These are phyloP conservation scores for Malus sieversii DNA, from an alignment of 306 rosid species.

Conservation along the genomic window DNA sequence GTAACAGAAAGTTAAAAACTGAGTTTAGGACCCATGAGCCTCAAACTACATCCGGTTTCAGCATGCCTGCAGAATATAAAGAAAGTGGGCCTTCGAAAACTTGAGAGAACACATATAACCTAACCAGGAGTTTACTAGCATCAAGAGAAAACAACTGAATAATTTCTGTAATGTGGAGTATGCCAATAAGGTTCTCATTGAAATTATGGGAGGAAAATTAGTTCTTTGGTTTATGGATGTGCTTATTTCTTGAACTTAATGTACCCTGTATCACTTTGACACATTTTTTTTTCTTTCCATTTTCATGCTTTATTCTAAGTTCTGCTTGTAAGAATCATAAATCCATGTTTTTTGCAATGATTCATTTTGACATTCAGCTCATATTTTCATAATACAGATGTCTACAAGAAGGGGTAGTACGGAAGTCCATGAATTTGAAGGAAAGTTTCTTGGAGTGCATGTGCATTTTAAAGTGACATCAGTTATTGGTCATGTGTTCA, in stretches of 20 bases:
- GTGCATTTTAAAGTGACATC: constrained; percentile 78
- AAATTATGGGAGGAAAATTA: not conserved
- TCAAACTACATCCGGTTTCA: too few species aligned
- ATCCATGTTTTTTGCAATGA: not conserved
- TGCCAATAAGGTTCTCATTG: not conserved
- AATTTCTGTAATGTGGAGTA: not conserved
- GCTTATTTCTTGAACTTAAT: not conserved
- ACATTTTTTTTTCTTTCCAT: not conserved
- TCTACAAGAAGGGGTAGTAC: constrained; percentile 82
- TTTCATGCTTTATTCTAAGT: not conserved
- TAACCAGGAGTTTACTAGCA: not conserved
- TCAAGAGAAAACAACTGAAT: not conserved
- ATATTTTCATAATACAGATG: constrained; percentile 48
- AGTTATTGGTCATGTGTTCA: constrained; percentile 93
- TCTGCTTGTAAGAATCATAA: not conserved
- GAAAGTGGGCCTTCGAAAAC: too few species aligned
- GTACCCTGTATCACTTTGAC: not conserved
- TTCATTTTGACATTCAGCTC: constrained; percentile 3
- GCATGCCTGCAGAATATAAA: too few species aligned
- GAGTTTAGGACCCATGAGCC: too few species aligned
- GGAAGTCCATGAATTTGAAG: constrained; percentile 79
- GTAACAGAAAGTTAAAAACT: too few species aligned
- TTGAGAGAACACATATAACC: not conserved
- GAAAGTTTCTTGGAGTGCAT: constrained; percentile 47
- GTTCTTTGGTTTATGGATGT: not conserved